These are phyloP conservation scores for Inonotus hispidus DNA, from an alignment of 1,284 basidiomycete species.

Conservation along the genomic window DNA sequence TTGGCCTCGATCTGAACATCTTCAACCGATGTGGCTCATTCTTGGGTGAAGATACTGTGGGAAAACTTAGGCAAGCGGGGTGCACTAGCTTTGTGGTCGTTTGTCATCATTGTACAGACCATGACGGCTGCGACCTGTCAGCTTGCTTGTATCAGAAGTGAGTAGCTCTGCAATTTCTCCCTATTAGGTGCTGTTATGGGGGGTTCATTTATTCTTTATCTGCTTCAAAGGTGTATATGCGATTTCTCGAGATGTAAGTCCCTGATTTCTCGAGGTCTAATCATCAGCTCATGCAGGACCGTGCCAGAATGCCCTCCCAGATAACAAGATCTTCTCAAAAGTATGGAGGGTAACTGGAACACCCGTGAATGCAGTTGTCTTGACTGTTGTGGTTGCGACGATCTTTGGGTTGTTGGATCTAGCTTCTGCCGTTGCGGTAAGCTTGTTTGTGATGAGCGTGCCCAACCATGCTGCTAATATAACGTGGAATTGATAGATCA, in stretches of 20 bases:
- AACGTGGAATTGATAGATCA: conserved; percentile 15
- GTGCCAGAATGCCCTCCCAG: conserved; percentile 21
- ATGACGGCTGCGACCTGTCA: conserved; percentile 22
- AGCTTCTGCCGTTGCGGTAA: conserved; percentile 21
- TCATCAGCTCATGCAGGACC: no score
- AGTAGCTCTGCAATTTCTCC: not conserved
- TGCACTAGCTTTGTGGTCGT: conserved; percentile 21
- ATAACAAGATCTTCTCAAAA: conserved; percentile 19
- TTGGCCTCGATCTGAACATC: not conserved
- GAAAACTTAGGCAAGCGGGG: conserved; percentile 22
- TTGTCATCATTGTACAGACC: conserved; percentile 22
- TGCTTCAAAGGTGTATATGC: conserved; percentile 20
- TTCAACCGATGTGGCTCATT: not conserved
- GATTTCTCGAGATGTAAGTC: conserved; percentile 21
- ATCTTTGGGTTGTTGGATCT: conserved; percentile 25
- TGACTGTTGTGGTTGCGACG: conserved; percentile 22
- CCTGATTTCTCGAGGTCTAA: not conserved
- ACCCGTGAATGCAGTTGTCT: conserved; percentile 23
- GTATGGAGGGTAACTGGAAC: conserved; percentile 21
- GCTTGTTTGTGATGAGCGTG: not conserved
- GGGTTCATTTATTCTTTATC: not conserved
- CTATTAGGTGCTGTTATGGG: not conserved
- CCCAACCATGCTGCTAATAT: not conserved
- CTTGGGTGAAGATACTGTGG: conserved; percentile 20
- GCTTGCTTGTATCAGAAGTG: conserved; percentile 22